Conservation (phyloP, 1,139 yeast species). For the Pichia sp. region DNA sequence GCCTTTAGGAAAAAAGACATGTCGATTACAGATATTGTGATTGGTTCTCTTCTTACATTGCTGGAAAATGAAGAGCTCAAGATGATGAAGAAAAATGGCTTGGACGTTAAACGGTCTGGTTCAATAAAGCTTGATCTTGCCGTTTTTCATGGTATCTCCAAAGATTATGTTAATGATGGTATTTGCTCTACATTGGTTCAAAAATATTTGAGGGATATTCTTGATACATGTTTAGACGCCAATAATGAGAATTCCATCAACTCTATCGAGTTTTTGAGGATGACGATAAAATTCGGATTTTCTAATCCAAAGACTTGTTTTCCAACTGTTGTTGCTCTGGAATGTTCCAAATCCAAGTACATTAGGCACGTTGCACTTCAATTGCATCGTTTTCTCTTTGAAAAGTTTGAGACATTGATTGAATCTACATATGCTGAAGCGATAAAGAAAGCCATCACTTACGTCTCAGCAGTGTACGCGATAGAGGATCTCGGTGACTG, state of each 20-base stretch:
- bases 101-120: constrained; percentile 29
- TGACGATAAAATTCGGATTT: constrained; percentile 56
- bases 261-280: constrained; percentile 48
- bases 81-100: constrained; percentile 33
- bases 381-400: constrained; percentile 49
- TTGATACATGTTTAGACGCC: constrained; percentile 35
- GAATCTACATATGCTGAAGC: constrained; percentile 63
- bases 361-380: constrained; percentile 43
- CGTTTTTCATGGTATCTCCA: constrained; percentile 46
- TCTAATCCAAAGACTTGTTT: constrained; percentile 68
- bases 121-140: constrained; percentile 35
- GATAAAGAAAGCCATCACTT: constrained; percentile 45
- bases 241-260: constrained; percentile 33
- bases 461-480: constrained; percentile 30
- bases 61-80: constrained; percentile 45
- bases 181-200: constrained; percentile 68
- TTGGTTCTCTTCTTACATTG: constrained; percentile 50
- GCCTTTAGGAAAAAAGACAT: constrained; percentile 33
- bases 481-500: constrained; percentile 15
- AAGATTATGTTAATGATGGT: constrained; percentile 51
- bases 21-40: constrained; percentile 41
- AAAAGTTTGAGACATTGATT: constrained; percentile 63
- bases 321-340: constrained; percentile 64
- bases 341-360: constrained; percentile 42
- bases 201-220: constrained; percentile 44